Conservation (phyloP, 192 early-diverging fungal species). For the Funneliformis mosseae region DNA sequence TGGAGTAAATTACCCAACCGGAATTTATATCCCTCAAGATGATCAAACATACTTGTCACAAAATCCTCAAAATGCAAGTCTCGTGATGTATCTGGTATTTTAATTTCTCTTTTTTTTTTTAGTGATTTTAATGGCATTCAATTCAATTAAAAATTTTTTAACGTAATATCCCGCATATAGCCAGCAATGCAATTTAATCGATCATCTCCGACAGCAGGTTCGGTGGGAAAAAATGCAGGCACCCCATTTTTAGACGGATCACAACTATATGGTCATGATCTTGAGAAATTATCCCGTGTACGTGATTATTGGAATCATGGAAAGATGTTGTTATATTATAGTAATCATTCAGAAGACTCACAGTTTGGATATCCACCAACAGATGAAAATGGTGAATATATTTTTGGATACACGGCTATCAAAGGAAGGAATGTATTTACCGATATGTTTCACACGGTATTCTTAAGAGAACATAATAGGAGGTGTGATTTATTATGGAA, state of each 20-base stretch:
- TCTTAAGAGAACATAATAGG: slow-evolving; percentile 21
- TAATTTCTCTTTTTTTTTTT: background rate
- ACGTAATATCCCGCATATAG: background rate
- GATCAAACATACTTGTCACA: background rate
- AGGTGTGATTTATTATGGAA: slow-evolving; percentile 3
- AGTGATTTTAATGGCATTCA: background rate
- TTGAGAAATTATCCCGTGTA: background rate
- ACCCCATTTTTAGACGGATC: background rate
- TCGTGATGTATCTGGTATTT: background rate
- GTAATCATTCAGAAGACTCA: background rate
- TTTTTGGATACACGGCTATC: background rate
- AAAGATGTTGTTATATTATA: background rate
- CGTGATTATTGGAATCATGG: background rate
- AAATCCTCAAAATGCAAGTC: background rate
- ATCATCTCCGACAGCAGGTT: background rate
- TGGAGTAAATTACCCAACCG: background rate
- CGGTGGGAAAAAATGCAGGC: background rate
- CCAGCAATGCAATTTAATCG: background rate
- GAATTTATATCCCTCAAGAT: background rate
- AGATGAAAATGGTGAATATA: background rate
- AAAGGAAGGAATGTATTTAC: background rate
- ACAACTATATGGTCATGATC: background rate
- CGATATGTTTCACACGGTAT: background rate
- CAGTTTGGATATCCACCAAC: background rate
- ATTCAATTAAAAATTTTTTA: background rate